Conservation (phyloP, 139 green algal species). For the Marvania coccoides region DNA sequence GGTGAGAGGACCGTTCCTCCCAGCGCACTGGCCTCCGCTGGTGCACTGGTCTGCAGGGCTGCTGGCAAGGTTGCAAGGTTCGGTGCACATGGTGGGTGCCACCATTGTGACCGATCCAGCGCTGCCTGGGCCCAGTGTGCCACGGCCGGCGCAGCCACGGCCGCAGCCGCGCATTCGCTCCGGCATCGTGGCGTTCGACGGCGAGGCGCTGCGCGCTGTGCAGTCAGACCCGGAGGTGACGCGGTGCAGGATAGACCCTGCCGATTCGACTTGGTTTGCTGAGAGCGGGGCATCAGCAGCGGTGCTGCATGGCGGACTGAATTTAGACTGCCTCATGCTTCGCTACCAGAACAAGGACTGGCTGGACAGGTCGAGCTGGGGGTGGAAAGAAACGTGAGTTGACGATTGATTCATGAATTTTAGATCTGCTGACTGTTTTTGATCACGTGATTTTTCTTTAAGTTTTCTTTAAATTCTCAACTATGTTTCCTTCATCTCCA, state of each 20-base stretch:
- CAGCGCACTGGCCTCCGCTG: neutral
- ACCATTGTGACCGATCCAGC: neutral
- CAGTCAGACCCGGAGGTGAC: neutral
- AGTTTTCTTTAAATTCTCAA: neutral
- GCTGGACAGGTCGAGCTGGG: constrained; percentile 6
- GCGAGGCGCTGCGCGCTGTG: neutral
- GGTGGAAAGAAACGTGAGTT: neutral
- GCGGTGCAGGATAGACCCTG: neutral
- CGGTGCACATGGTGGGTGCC: neutral
- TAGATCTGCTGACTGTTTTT: neutral
- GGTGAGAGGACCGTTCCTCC: neutral
- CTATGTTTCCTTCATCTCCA: neutral
- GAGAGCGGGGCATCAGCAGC: constrained; percentile 46
- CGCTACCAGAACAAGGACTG: constrained; percentile 14
- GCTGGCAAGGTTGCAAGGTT: neutral
- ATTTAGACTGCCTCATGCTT: constrained; percentile 5
- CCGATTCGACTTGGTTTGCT: constrained; percentile 31
- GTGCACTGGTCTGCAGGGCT: neutral
- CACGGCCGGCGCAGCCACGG: neutral
- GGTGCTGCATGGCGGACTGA: constrained; percentile 11
- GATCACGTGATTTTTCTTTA: neutral
- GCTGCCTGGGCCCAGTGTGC: neutral
- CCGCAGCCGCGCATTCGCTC: neutral
- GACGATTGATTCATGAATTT: neutral
- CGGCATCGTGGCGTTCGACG: neutral